Base-by-base conservation (phyloP, 805 yeast genomes). In the Scheffersomyces lignosus region DNA sequence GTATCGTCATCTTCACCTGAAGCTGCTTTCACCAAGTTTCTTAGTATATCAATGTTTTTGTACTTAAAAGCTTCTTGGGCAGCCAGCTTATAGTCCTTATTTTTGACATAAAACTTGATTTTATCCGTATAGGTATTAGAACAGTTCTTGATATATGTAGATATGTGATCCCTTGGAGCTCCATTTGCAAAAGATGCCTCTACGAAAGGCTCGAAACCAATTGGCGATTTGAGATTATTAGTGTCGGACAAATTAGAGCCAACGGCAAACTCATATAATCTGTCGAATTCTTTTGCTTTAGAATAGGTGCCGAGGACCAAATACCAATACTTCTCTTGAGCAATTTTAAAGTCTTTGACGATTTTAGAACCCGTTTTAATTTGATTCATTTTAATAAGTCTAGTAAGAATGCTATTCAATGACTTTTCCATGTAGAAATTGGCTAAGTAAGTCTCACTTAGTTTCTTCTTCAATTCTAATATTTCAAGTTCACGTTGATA, bases 121-220 rank as follows among this genome's bases (percentile, higher is more conserved):
- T 70, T 71, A 36, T 76, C 72, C 4, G 68, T 63, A 43, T 74
- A 71, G 4, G 66, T 51, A 15, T 62, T 62, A 3, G 59, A 51
- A 47, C 86, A 79, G 58, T 78, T 60, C 13, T 68, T 62, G 14
- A 88, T 73, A 48, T 82, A 87, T 14, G 62, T 51, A 0, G 81
- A 71, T 1, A 91, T 87, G 33, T 80, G 80, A 15, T 76, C 64
- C 26, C 69, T 61, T 22, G 82, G 81, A 0, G 80, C 85, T 3
- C 73, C 66, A 37, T 67, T 69, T 4, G 49, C 51, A 27, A 75
- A 49, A 26, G 82, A 71, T 26, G 77, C 74, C 12, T 72, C 64
- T 37, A 70, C 84, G 45, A 88, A 80, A 0, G 83, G 80, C 41
- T 70, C 72, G 41, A 81, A 82, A 0, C 91, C 89, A 28, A 88